Conservation (phyloP, 208 protist genomes). For the Sergeia podlipaevii region DNA sequence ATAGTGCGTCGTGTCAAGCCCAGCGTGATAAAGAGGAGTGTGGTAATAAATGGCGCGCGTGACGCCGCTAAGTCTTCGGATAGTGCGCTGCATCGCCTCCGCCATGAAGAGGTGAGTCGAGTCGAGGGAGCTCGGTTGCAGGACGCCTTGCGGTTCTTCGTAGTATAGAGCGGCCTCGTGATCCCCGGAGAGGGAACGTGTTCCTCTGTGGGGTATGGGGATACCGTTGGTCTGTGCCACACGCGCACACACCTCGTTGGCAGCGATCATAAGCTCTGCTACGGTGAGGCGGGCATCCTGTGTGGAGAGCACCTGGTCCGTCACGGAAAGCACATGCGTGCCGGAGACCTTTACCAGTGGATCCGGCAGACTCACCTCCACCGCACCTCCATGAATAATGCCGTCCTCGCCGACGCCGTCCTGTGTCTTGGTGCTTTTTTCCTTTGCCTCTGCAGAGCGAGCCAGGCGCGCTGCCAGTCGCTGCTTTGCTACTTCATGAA, state of each 20-base stretch:
- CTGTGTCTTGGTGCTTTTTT: not conserved
- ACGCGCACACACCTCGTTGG: slow-evolving; percentile 89
- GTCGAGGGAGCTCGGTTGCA: slow-evolving; percentile 43
- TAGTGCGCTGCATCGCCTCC: slow-evolving; percentile 62
- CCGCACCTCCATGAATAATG: slow-evolving; percentile 14
- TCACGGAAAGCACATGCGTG: slow-evolving; percentile 53
- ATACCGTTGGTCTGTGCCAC: slow-evolving; percentile 73
- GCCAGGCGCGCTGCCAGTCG: slow-evolving; percentile 42
- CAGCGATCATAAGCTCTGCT: slow-evolving; percentile 90
- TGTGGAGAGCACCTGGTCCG: slow-evolving; percentile 76
- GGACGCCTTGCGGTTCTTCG: slow-evolving; percentile 60
- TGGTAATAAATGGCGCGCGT: slow-evolving; percentile 84
- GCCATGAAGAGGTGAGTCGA: slow-evolving; percentile 53
- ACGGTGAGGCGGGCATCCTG: slow-evolving; percentile 77
- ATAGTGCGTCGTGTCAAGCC: slow-evolving; percentile 77
- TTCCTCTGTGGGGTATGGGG: slow-evolving; percentile 78
- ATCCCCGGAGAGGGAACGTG: slow-evolving; percentile 64
- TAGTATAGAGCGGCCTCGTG: slow-evolving; percentile 67
- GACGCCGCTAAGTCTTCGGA: slow-evolving; percentile 63
- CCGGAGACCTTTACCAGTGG: slow-evolving; percentile 64
- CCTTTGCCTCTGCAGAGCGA: slow-evolving; percentile 11
- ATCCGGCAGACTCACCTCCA: slow-evolving; percentile 66
- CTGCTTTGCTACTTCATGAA: slow-evolving; percentile 42
- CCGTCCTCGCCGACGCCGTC: slow-evolving; percentile 7
- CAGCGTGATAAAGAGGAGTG: slow-evolving; percentile 66